phyloP scores from a whole-genome alignment of 2,329 filamentous ascomycete genomes.

The Tothia fuscella region DNA sequence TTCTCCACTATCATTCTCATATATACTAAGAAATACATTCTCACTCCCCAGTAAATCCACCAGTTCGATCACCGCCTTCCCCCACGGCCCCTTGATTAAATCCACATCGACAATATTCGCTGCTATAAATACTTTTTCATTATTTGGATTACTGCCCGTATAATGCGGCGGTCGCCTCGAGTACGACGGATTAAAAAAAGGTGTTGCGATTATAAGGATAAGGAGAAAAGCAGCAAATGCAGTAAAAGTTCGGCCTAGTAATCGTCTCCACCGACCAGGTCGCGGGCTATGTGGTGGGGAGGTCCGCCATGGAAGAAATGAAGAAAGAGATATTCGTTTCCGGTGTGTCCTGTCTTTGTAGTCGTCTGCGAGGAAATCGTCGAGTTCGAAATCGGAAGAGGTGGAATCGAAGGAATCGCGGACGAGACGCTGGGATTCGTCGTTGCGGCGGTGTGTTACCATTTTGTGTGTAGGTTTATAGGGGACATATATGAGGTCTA shows the following conservation, averaged over 20 bases:
- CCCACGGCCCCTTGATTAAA: conserved; percentile 47
- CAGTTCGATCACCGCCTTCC: conserved; percentile 39
- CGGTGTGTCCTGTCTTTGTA: background rate
- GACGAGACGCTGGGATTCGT: conserved; percentile 1
- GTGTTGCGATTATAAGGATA: conserved; percentile 22
- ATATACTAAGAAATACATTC: conserved; percentile 52
- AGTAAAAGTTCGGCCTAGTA: background rate
- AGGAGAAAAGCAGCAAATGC: conserved; percentile 9
- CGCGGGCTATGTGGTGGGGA: background rate
- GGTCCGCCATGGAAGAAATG: background rate
- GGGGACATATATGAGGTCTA: no score
- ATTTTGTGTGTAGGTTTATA: no score
- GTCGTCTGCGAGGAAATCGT: conserved; percentile 4
- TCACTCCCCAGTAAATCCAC: conserved; percentile 46
- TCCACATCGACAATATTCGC: conserved; percentile 50
- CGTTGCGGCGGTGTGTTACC: conserved; percentile 10
- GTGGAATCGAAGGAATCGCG: background rate
- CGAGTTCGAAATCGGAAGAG: conserved; percentile 4
- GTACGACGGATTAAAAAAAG: conserved; percentile 34
- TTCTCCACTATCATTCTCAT: conserved; percentile 49
- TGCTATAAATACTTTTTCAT: conserved; percentile 51
- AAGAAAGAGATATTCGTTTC: conserved; percentile 1
- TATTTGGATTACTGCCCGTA: conserved; percentile 28
- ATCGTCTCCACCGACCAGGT: background rate
- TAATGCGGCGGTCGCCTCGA: conserved; percentile 33